Evolutionary conservation across 257 asterid species (phyloP).

Genomic region (Solanum dulcamara): DNA sequence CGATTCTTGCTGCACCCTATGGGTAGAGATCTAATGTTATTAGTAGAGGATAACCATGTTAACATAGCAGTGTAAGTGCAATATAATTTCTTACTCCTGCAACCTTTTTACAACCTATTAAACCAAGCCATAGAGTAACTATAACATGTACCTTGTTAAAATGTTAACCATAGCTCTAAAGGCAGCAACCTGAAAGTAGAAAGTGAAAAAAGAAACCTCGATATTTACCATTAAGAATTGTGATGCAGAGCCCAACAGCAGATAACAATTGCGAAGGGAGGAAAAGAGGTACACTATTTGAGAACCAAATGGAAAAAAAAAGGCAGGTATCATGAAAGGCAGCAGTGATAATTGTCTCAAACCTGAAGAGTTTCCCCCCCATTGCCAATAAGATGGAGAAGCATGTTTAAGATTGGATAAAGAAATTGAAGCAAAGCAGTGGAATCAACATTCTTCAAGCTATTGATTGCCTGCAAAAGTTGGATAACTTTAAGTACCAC

Average conservation of each 20-base stretch:
- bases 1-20: conserved; percentile 96
- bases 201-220: conserved; percentile 1
- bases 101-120: neutral
- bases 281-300: neutral
- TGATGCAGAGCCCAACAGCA: neutral
- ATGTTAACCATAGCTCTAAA: conserved; percentile 99
- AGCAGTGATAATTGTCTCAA: neutral
- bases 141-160: conserved; percentile 65
- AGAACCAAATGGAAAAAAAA: neutral
- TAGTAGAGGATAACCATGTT: neutral
- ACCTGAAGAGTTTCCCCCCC: conserved; percentile 99
- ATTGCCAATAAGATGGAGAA: conserved; percentile 97
- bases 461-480: conserved; percentile 81
- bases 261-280: neutral
- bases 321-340: neutral
- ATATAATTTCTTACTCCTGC: neutral
- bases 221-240: neutral
- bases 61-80: neutral
- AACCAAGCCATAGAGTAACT: neutral
- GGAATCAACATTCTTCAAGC: conserved; percentile 97
- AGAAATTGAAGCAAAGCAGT: conserved; percentile 98
- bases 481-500: neutral
- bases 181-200: conserved; percentile 83
- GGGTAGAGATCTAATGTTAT: neutral
- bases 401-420: conserved; percentile 96